Base-by-base conservation (phyloP, 805 yeast species). In the Starmerella riodocensis region DNA sequence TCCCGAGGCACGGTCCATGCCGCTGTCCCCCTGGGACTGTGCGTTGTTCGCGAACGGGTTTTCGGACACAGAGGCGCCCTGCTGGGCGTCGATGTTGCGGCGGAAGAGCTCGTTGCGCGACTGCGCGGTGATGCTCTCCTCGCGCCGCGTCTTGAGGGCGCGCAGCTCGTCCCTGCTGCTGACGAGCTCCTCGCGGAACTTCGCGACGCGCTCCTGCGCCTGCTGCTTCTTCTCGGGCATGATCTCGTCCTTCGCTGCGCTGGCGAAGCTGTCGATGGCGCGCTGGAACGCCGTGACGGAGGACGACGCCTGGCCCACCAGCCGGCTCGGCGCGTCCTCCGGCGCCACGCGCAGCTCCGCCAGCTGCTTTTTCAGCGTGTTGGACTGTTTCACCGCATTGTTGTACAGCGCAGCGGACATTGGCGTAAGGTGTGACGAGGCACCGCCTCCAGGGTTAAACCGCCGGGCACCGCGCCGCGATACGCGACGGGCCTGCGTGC, bases 301-400 rank as follows among this genome's bases (percentile, higher is more conserved):
- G 0, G 91, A 82, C n/a, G 83, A 76, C 46, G 76, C 75, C 42
- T 79, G 74, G 17, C 80, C 76, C 52, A 78, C 85, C 11, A 79
- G 56, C 1, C 94, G 75, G 41, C 81, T 63, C 17, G 93, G 91
- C 1, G 93, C 71, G 3, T 76, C 68, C 13, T 73, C 67, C 8
- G 82, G 67, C 45, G 78, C 73, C 33, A 67, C 62, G 3, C 60
- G 54, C 48, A 88, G 77, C 37, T 64, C 60, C 16, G 70, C 65
- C 35, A 88, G 60, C 51, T 85, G 95, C 45, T 71, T 71, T 42
- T 75, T 71, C 37, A 88, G 62, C 21, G 76, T 67, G 51, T 74
- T 82, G 23, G 84, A 73, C 59, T 86, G 95, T 58, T 83, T 84
- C 39, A 80, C 67, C 7, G 94, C 95, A 58, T 83, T 93, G 61